phyloP scores from a whole-genome alignment of 2,329 filamentous ascomycete species.

The Aspergillus sp. region DNA sequence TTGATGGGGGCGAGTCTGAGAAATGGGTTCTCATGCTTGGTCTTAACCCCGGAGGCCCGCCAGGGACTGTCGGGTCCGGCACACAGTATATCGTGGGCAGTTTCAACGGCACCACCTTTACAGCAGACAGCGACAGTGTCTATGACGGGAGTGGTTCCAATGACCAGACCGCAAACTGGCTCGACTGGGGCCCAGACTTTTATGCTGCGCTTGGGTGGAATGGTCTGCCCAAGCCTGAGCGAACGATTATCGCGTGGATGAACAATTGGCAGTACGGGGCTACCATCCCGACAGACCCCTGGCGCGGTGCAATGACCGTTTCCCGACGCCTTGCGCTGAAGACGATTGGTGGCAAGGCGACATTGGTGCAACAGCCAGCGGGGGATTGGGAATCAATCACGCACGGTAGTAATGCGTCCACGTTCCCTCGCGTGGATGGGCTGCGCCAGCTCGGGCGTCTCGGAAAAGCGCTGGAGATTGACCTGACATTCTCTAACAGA shows the following conservation, averaged over 20 bases:
- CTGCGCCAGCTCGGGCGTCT: background rate
- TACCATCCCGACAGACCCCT: constrained; percentile 24
- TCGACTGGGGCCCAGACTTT: constrained; percentile 30
- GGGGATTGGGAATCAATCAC: no score
- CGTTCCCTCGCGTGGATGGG: no score
- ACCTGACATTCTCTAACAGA: background rate
- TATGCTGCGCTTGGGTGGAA: constrained; percentile 26
- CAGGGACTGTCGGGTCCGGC: constrained; percentile 27
- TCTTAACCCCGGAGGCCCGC: constrained; percentile 30
- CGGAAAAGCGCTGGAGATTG: background rate
- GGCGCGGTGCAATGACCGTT: constrained; percentile 26
- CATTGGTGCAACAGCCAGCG: constrained; percentile 17
- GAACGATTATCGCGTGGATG: constrained; percentile 27
- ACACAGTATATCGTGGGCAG: constrained; percentile 29
- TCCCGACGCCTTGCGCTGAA: constrained; percentile 23
- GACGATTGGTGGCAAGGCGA: constrained; percentile 14
- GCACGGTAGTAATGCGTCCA: no score
- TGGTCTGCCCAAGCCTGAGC: constrained; percentile 18
- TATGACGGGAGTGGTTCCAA: background rate
- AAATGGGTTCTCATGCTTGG: constrained; percentile 28
- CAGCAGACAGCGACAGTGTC: constrained; percentile 16
- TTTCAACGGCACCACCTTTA: constrained; percentile 27
- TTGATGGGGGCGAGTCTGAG: constrained; percentile 13
- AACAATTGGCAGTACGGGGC: constrained; percentile 30
- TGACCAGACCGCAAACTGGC: constrained; percentile 23